These are phyloP conservation scores for Chenopodium berlandieri DNA, from an alignment of 148 eudicot species.

Conservation along the genomic window DNA sequence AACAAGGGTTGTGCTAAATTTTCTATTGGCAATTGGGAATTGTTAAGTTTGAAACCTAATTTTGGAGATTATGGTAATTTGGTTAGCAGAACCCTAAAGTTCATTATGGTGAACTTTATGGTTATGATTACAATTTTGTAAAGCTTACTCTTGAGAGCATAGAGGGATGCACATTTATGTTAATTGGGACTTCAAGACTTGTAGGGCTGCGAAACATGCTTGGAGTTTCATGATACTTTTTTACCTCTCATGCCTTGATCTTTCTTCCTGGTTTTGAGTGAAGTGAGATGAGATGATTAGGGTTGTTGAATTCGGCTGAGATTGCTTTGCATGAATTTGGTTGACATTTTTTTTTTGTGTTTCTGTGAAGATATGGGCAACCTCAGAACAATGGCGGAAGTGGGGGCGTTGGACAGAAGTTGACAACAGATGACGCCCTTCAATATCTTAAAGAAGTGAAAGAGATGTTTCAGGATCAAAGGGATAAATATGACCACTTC, in stretches of 20 bases:
- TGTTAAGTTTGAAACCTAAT: conserved; percentile 10
- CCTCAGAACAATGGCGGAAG: conserved; percentile 49
- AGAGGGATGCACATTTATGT: not conserved
- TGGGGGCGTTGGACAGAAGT: conserved; percentile 55
- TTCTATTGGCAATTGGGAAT: conserved; percentile 4
- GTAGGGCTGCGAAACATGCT: conserved; percentile 5
- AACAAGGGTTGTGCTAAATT: conserved; percentile 6
- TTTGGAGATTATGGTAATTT: conserved; percentile 1
- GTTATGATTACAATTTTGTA: not conserved
- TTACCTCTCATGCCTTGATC: not conserved
- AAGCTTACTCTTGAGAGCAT: not conserved
- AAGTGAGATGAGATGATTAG: not conserved
- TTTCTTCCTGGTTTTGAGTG: not conserved
- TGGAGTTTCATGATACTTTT: not conserved
- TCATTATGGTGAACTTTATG: not conserved
- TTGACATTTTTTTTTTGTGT: conserved; percentile 12
- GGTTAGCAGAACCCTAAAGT: conserved; percentile 11
- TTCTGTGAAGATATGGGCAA: conserved; percentile 57
- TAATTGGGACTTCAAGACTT: not conserved
- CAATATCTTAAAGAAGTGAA: conserved; percentile 93
- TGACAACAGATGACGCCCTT: conserved; percentile 90
- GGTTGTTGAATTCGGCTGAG: not conserved
- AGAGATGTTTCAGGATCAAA: conserved; percentile 87
- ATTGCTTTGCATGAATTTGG: conserved; percentile 6
- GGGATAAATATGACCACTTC: conserved; percentile 89